These are phyloP conservation scores for Vaccinium macrocarpon DNA, from an alignment of 148 eudicot species.

Conservation along the genomic window DNA sequence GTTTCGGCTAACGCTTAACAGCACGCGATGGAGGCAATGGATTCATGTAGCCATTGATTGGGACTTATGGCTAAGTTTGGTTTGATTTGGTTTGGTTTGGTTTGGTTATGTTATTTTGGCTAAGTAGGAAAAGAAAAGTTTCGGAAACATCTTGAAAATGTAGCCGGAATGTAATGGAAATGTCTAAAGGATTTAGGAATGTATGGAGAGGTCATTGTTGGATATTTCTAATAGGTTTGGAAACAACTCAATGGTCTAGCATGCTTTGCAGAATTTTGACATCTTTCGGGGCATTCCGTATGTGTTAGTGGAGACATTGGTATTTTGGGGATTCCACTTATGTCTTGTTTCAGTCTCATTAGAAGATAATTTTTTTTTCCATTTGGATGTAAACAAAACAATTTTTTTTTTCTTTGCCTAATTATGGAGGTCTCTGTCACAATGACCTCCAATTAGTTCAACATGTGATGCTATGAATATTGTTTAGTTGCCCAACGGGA, in stretches of 20 bases:
- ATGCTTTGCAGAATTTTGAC: neutral
- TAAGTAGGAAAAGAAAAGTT: neutral
- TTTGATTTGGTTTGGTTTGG: neutral
- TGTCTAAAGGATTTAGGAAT: neutral
- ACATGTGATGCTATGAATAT: conserved; percentile 4
- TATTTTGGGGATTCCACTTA: neutral
- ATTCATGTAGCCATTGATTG: conserved; percentile 1
- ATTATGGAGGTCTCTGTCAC: neutral
- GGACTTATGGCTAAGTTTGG: neutral
- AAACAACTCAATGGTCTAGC: neutral
- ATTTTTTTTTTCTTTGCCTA: neutral
- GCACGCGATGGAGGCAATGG: neutral
- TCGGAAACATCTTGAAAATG: neutral
- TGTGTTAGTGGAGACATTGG: neutral
- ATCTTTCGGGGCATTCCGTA: neutral
- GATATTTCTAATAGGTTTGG: neutral
- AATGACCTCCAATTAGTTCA: conserved; percentile 5
- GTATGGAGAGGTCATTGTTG: neutral
- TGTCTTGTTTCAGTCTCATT: neutral
- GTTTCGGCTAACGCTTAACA: neutral
- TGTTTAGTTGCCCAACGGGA: conserved; percentile 3
- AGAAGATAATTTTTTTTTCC: neutral
- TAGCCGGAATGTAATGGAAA: neutral
- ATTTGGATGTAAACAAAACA: neutral
- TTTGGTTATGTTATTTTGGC: neutral